These are phyloP conservation scores for Beauveria sp. DNA, from an alignment of 2,329 filamentous ascomycete genomes.

Conservation along the genomic window DNA sequence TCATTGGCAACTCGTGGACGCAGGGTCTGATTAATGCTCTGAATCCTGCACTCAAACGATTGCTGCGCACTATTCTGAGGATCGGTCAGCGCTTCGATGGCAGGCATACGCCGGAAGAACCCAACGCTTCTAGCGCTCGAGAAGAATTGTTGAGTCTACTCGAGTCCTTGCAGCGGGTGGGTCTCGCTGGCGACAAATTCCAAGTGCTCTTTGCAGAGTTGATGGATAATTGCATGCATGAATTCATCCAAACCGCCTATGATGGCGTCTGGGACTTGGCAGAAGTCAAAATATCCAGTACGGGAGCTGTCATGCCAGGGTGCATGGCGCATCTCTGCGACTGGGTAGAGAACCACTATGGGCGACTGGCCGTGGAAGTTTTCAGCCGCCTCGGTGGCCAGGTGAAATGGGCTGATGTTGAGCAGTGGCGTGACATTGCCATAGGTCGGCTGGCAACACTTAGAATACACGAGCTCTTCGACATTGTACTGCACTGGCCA, in stretches of 20 bases:
- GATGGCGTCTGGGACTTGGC: constrained; percentile 49
- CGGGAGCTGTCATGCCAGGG: constrained; percentile 32
- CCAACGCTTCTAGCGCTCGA: constrained; percentile 31
- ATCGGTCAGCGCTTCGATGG: constrained; percentile 14
- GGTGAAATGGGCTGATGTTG: constrained; percentile 48
- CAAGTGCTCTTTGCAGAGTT: constrained; percentile 65
- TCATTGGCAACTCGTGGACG: constrained; percentile 57
- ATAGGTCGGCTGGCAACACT: constrained; percentile 60
- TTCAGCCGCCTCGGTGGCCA: constrained; percentile 39
- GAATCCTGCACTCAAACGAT: constrained; percentile 43
- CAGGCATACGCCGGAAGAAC: constrained; percentile 17
- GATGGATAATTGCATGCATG: constrained; percentile 57
- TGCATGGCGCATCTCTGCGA: constrained; percentile 52
- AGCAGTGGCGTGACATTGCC: constrained; percentile 65
- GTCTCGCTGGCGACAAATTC: constrained; percentile 62
- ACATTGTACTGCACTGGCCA: constrained; percentile 72
- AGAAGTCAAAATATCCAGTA: constrained; percentile 15
- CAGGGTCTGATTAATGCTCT: constrained; percentile 46
- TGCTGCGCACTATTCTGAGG: constrained; percentile 44
- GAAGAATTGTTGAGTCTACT: constrained; percentile 49
- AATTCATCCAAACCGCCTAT: constrained; percentile 55
- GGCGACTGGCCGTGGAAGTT: constrained; percentile 56
- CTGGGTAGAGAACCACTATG: constrained; percentile 64
- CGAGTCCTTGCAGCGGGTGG: constrained; percentile 54
- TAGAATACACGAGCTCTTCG: constrained; percentile 66